Evolutionary conservation across 352 stramenopile genomes (phyloP).

Genomic region (Globisporangium rhizosaccharum): DNA sequence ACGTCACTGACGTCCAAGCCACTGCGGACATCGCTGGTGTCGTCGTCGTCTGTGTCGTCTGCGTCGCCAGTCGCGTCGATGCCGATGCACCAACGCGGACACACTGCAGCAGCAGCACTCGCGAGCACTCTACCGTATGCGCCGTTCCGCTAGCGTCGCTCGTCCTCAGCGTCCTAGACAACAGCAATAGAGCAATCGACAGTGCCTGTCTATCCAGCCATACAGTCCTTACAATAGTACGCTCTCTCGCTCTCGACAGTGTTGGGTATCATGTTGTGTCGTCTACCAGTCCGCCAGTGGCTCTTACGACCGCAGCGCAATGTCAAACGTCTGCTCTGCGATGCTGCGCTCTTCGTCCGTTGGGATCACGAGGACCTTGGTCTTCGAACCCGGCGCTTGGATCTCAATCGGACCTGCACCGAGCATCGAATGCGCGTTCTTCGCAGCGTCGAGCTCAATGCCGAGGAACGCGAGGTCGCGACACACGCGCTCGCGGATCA

Average conservation of each 20-base stretch:
- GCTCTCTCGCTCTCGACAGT: too few relatives aligned
- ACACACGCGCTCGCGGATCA: conserved; percentile 73
- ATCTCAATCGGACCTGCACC: conserved; percentile 58
- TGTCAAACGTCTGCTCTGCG: conserved; percentile 73
- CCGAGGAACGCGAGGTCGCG: conserved; percentile 56
- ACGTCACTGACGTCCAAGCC: conserved; percentile 5
- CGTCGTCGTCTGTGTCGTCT: conserved; percentile 1
- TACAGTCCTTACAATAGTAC: too few relatives aligned
- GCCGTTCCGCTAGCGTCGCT: too few relatives aligned
- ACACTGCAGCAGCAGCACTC: neutral
- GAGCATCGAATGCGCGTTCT: conserved; percentile 66
- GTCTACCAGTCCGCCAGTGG: too few relatives aligned
- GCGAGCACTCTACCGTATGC: too few relatives aligned
- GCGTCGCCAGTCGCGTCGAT: neutral
- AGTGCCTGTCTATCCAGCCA: too few relatives aligned
- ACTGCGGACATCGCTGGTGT: conserved; percentile 5
- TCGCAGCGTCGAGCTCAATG: conserved; percentile 63
- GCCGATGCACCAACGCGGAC: neutral
- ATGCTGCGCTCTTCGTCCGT: conserved; percentile 91
- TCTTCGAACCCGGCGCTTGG: conserved; percentile 36
- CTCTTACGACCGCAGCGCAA: conserved; percentile 39
- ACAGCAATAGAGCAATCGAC: too few relatives aligned
- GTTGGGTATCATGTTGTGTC: too few relatives aligned
- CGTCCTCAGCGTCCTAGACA: too few relatives aligned
- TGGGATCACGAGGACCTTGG: conserved; percentile 79